Evolutionary conservation across 2,329 filamentous ascomycete species (phyloP), one percentile per base, ranked within the genome.

Genomic region (Sarocladium strictum): DNA sequence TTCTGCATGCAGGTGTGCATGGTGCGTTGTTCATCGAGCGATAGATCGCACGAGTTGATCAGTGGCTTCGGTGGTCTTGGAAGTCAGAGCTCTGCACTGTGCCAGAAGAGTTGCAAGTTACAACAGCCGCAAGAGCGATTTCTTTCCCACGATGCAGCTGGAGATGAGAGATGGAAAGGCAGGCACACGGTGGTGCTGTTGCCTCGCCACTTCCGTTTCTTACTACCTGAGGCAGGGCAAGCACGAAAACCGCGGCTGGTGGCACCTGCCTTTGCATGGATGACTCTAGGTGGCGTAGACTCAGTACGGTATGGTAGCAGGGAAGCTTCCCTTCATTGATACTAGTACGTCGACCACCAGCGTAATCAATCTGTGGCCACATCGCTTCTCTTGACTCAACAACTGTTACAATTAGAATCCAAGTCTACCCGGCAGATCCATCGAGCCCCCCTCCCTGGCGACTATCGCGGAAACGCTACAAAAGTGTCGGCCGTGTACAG

Each of bases 1-100:
- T 51, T 19, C 47, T 51, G 47, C 47, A 51, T 51, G 27, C 29
- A 32, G 29, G n/a, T 19, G n/a, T 35, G 47, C 47, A 51, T 51
- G 26, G 43, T n/a, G 43, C 29, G 43, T 24, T 29, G 43, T 21
- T 29, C 26, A 51, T 51, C 27, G 47, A 29, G 29, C 35, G 47
- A 51, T 24, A 17, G 10, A n/a, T 7, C 24, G 47, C 26, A 33
- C 21, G 47, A 35, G 17, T 27, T 26, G 35, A 21, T 32, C 47
- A 17, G 47, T 26, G 43, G 43, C 23, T 47, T 43, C 9, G n/a
- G n/a, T n/a, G n/a, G n/a, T n/a, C n/a, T n/a, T n/a, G n/a, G n/a
- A n/a, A n/a, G n/a, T n/a, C n/a, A n/a, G n/a, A n/a, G n/a, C n/a
- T n/a, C n/a, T n/a, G n/a, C n/a, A n/a, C n/a, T n/a, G n/a, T n/a